Conservation (phyloP, 2,329 filamentous ascomycete species). For the Ceratocystis albifundus region DNA sequence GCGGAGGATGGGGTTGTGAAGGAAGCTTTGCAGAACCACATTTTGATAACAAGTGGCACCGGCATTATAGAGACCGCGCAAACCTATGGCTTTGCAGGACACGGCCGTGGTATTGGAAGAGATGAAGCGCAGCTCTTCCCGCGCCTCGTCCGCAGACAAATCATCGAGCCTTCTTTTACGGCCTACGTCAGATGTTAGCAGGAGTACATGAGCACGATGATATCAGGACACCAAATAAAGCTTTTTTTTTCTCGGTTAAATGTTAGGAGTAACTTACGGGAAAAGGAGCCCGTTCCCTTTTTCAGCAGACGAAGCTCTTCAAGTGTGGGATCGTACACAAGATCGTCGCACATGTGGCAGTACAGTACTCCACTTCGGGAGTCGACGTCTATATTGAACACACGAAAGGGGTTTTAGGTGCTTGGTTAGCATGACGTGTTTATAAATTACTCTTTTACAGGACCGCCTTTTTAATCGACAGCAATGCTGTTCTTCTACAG, state of each 20-base stretch:
- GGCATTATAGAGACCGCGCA: slow-evolving; percentile 90
- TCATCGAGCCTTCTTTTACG: slow-evolving; percentile 70
- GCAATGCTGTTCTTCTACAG: neutral
- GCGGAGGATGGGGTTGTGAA: slow-evolving; percentile 84
- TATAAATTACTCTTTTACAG: neutral
- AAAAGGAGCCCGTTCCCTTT: slow-evolving; percentile 53
- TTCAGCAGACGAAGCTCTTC: slow-evolving; percentile 64
- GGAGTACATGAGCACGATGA: too few relatives aligned
- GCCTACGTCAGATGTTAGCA: slow-evolving; percentile 30
- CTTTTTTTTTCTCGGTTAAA: neutral
- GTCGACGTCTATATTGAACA: slow-evolving; percentile 51
- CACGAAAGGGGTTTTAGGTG: neutral
- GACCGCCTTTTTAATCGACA: neutral
- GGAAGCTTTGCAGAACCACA: slow-evolving; percentile 81
- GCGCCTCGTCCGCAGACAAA: slow-evolving; percentile 49
- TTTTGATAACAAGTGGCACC: slow-evolving; percentile 99
- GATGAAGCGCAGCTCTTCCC: slow-evolving; percentile 67
- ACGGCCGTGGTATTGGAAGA: slow-evolving; percentile 65
- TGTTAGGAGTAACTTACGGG: slow-evolving; percentile 38
- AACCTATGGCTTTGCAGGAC: slow-evolving; percentile 74
- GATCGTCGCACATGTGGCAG: slow-evolving; percentile 71
- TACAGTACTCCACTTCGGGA: slow-evolving; percentile 63
- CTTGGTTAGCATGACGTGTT: slow-evolving; percentile 27
- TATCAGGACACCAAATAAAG: too few relatives aligned
- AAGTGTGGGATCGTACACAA: slow-evolving; percentile 70